These are phyloP conservation scores for Alternaria hordeiaustralica DNA, from an alignment of 2,329 filamentous ascomycete species.

Conservation along the genomic window DNA sequence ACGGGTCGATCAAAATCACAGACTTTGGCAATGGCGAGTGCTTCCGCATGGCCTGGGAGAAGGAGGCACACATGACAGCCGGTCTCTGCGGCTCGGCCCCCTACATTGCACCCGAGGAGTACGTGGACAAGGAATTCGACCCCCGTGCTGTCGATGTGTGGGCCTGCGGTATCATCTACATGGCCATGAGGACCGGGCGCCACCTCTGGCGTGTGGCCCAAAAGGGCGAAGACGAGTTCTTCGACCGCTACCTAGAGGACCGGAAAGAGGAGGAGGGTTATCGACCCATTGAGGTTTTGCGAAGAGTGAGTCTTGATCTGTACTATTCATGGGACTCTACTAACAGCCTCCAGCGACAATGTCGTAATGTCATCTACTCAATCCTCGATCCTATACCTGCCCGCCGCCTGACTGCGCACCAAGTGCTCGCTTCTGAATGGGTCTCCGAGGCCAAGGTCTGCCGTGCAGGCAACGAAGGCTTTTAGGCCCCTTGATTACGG, in stretches of 20 bases:
- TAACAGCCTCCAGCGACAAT: conserved; percentile 73
- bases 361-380: conserved; percentile 98
- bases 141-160: conserved; percentile 97
- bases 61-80: conserved; percentile 96
- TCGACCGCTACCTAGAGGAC: conserved; percentile 90
- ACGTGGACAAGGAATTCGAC: conserved; percentile 93
- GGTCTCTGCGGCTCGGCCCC: conserved; percentile 95
- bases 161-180: conserved; percentile 99
- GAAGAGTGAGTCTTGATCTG: conserved; percentile 72
- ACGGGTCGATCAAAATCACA: conserved; percentile 93
- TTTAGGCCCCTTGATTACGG: conserved; percentile 58
- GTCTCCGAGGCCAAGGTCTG: conserved; percentile 96
- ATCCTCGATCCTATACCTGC: conserved; percentile 94
- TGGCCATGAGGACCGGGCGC: conserved; percentile 97
- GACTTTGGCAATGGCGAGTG: conserved; percentile 99
- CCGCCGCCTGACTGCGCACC: conserved; percentile 91
- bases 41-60: conserved; percentile 99
- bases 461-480: conserved; percentile 93
- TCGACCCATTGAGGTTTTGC: conserved; percentile 91
- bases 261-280: conserved; percentile 95
- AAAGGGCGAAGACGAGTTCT: conserved; percentile 97
- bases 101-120: conserved; percentile 97
- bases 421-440: conserved; percentile 98
- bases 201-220: conserved; percentile 97
- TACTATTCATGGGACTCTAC: too few species aligned